phyloP scores from a whole-genome alignment of 208 protist genomes.

The Herpetomonas tarakana region DNA sequence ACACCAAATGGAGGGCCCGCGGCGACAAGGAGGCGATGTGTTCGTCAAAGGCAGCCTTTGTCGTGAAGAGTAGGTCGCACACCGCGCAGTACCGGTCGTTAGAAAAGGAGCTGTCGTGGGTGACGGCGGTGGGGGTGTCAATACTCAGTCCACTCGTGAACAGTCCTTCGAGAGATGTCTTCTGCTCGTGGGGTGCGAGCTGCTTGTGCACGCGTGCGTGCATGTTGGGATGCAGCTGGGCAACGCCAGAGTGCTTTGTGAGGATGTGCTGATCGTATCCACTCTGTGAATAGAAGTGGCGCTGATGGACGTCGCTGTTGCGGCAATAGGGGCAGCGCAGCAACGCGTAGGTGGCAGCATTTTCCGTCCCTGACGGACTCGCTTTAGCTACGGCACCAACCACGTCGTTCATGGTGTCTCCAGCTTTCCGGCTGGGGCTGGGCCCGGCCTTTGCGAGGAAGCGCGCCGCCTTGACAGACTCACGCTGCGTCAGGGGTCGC shows the following conservation, averaged over 20 bases:
- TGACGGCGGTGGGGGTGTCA: background rate
- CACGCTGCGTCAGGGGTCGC: constrained; percentile 27
- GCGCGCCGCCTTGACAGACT: constrained; percentile 37
- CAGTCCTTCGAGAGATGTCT: background rate
- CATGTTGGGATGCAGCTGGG: constrained; percentile 15
- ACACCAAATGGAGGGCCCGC: constrained; percentile 7
- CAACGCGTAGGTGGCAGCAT: no score
- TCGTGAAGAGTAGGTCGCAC: constrained; percentile 31
- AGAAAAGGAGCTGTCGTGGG: background rate
- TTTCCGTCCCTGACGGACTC: background rate
- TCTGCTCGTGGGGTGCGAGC: background rate
- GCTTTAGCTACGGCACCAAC: background rate
- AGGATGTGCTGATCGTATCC: background rate
- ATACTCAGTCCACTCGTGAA: background rate
- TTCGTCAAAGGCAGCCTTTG: constrained; percentile 21
- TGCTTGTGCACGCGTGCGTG: constrained; percentile 32
- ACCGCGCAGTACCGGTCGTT: constrained; percentile 17
- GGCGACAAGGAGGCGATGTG: constrained; percentile 37
- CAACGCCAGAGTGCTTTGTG: constrained; percentile 18
- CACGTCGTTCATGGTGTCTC: background rate
- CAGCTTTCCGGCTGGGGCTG: constrained; percentile 9
- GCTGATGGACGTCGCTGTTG: background rate
- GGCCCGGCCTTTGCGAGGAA: constrained; percentile 27
- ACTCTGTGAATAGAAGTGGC: background rate
- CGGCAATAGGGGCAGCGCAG: background rate